Evolutionary conservation across 352 stramenopile genomes (phyloP).

Genomic region (Detonula confervacea): DNA sequence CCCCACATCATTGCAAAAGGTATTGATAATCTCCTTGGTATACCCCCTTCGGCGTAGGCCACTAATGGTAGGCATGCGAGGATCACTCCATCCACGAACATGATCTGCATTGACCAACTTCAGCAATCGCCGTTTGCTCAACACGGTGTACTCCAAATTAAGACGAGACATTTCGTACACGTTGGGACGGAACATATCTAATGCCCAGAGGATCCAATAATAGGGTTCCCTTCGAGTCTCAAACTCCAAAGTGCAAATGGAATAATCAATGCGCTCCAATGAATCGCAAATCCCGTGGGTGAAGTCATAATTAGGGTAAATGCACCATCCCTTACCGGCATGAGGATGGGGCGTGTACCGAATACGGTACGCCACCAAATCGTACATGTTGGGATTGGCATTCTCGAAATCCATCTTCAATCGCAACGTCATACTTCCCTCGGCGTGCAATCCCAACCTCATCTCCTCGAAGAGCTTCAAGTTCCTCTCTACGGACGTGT

Average conservation of each 20-base stretch:
- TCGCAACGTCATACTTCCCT: slow-evolving; percentile 87
- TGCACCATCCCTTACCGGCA: slow-evolving; percentile 97
- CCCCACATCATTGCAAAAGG: slow-evolving; percentile 90
- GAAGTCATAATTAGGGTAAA: slow-evolving; percentile 99
- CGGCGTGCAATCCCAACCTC: slow-evolving; percentile 89
- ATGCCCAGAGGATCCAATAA: slow-evolving; percentile 97
- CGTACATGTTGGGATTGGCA: slow-evolving; percentile 98
- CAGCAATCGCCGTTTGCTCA: slow-evolving; percentile 98
- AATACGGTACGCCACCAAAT: slow-evolving; percentile 96
- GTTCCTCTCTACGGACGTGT: slow-evolving; percentile 93
- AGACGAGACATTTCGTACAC: slow-evolving; percentile 90
- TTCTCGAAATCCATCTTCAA: slow-evolving; percentile 99
- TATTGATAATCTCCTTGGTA: slow-evolving; percentile 90
- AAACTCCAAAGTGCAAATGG: slow-evolving; percentile 99
- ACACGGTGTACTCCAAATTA: slow-evolving; percentile 97
- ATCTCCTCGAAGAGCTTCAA: slow-evolving; percentile 98
- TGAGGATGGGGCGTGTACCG: slow-evolving; percentile 97
- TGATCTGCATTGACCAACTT: slow-evolving; percentile 90
- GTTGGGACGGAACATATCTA: slow-evolving; percentile 98
- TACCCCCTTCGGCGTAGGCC: slow-evolving; percentile 90
- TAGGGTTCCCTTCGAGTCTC: slow-evolving; percentile 98
- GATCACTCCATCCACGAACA: slow-evolving; percentile 94
- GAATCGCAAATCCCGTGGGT: slow-evolving; percentile 98
- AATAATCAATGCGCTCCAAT: slow-evolving; percentile 99
- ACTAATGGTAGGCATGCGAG: slow-evolving; percentile 97